phyloP scores from a whole-genome alignment of 1,139 yeast species.

The Petasospora rhodanensis region DNA sequence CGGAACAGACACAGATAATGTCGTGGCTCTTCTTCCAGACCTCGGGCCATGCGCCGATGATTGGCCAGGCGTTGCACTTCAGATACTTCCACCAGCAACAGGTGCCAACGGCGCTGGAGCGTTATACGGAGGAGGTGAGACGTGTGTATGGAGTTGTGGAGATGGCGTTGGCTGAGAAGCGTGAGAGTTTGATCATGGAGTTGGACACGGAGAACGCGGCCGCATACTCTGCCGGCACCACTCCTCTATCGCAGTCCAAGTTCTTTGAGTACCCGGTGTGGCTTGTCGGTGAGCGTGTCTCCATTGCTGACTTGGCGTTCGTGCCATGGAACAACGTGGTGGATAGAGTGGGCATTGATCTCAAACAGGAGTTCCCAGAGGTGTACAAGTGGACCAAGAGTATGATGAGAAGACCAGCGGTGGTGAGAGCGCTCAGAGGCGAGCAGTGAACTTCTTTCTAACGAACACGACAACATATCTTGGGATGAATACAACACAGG shows the following conservation, averaged over 20 bases:
- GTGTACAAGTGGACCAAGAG: slow-evolving; percentile 93
- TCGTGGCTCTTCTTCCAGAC: slow-evolving; percentile 95
- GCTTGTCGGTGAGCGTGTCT: slow-evolving; percentile 88
- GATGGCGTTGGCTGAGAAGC: slow-evolving; percentile 89
- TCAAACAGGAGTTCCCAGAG: slow-evolving; percentile 87
- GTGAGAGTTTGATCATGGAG: slow-evolving; percentile 89
- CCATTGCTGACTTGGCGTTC: slow-evolving; percentile 87
- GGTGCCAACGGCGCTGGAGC: slow-evolving; percentile 83
- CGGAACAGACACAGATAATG: slow-evolving; percentile 81
- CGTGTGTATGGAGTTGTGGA: slow-evolving; percentile 92
- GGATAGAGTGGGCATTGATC: slow-evolving; percentile 84
- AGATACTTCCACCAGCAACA: slow-evolving; percentile 85
- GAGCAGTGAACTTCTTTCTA: slow-evolving; percentile 37
- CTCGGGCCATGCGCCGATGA: slow-evolving; percentile 96
- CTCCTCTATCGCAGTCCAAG: slow-evolving; percentile 80
- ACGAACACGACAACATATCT: too few relatives aligned
- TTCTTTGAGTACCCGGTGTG: slow-evolving; percentile 93
- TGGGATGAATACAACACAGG: too few relatives aligned
- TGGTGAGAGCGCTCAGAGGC: slow-evolving; percentile 69
- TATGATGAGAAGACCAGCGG: slow-evolving; percentile 89
- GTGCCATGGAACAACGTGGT: slow-evolving; percentile 98
- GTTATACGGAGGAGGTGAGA: slow-evolving; percentile 90
- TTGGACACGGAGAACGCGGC: slow-evolving; percentile 83
- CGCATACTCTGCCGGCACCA: slow-evolving; percentile 85
- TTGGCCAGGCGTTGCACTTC: slow-evolving; percentile 94